phyloP scores from a whole-genome alignment of 345 rosid species.

The Leavenworthia alabamica region DNA sequence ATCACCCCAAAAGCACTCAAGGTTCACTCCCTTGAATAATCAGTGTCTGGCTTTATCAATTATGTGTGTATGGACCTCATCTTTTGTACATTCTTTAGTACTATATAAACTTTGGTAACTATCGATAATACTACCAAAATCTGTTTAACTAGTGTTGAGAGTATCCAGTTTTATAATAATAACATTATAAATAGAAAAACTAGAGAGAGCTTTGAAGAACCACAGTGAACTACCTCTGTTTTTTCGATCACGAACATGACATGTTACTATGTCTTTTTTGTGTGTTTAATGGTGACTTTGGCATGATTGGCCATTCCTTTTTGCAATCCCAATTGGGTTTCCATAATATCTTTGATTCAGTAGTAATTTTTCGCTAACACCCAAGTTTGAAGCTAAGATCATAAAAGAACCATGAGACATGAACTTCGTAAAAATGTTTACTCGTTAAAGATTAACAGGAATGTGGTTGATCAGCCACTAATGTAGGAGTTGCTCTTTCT shows the following conservation, averaged over 20 bases:
- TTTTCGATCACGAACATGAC: too few relatives aligned
- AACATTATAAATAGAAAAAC: too few relatives aligned
- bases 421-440: background rate
- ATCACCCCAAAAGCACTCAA: constrained; percentile 26
- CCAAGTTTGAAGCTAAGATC: background rate
- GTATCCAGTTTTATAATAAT: too few relatives aligned
- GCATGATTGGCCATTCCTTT: background rate
- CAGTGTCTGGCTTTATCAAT: background rate
- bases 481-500: too few relatives aligned
- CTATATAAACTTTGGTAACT: background rate
- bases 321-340: background rate
- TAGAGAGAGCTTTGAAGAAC: too few relatives aligned
- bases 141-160: background rate
- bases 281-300: background rate
- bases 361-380: background rate
- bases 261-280: background rate
- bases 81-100: background rate
- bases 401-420: background rate
- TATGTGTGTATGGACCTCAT: background rate
- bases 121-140: background rate
- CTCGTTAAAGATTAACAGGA: background rate
- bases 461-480: background rate
- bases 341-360: background rate
- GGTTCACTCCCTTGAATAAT: constrained; percentile 19
- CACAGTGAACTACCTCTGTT: too few relatives aligned